These are phyloP conservation scores for Cicer bijugum DNA, from an alignment of 306 rosid genomes.

Conservation along the genomic window DNA sequence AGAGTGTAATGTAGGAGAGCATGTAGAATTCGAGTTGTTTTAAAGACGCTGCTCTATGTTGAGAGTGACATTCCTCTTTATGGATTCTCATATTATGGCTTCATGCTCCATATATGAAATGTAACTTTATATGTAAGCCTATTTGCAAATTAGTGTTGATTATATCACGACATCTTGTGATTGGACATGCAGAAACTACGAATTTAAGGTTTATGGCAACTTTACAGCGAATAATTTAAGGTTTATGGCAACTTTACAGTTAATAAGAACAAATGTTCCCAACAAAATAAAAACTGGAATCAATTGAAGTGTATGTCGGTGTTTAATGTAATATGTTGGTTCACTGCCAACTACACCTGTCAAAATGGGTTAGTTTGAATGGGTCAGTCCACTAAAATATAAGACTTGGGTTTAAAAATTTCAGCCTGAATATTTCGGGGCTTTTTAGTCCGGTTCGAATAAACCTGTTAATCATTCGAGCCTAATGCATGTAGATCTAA, in stretches of 20 bases:
- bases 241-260: background rate
- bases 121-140: slow-evolving; percentile 36
- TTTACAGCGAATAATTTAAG: background rate
- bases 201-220: background rate
- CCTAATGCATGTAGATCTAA: too few species aligned
- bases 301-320: too few species aligned
- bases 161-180: slow-evolving; percentile 6
- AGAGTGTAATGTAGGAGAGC: slow-evolving; percentile 73
- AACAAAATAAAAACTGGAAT: background rate
- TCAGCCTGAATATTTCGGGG: too few species aligned
- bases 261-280: background rate
- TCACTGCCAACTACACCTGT: too few species aligned
- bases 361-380: too few species aligned
- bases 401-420: too few species aligned
- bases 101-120: slow-evolving; percentile 6
- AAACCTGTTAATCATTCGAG: too few species aligned
- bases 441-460: too few species aligned
- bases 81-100: slow-evolving; percentile 33
- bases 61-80: slow-evolving; percentile 30
- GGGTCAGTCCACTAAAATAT: too few species aligned
- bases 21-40: slow-evolving; percentile 82
- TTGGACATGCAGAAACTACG: background rate
- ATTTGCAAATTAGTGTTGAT: slow-evolving; percentile 41
- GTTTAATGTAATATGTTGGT: too few species aligned
- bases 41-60: slow-evolving; percentile 45